These are phyloP conservation scores for Byssothecium circinans DNA, from an alignment of 2,329 filamentous ascomycete species.

Conservation along the genomic window DNA sequence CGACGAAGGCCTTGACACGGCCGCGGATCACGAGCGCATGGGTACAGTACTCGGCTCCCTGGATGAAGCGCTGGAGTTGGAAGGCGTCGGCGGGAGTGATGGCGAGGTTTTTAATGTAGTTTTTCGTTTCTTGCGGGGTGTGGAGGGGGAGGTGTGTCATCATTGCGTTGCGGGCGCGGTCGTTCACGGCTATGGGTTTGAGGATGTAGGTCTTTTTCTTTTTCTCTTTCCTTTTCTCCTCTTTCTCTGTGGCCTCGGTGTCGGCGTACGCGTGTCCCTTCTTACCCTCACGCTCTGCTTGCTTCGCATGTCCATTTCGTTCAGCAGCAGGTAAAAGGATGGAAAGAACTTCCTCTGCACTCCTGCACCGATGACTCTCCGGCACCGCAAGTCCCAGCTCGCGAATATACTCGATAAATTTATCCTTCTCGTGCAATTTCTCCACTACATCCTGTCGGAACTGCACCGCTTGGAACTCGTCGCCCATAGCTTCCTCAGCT, in stretches of 20 bases:
- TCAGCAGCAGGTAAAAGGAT: constrained; percentile 52
- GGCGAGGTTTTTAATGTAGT: constrained; percentile 57
- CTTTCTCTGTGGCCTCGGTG: no score
- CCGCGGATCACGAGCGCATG: constrained; percentile 70
- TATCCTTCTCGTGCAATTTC: constrained; percentile 65
- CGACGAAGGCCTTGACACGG: constrained; percentile 65
- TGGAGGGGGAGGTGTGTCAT: constrained; percentile 62
- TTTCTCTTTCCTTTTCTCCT: constrained; percentile 44
- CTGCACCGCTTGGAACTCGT: constrained; percentile 64
- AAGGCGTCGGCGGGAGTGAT: constrained; percentile 61
- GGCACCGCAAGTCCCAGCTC: constrained; percentile 47
- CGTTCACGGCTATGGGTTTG: constrained; percentile 66
- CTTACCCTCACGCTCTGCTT: not conserved
- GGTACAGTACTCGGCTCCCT: constrained; percentile 68
- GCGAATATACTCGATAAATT: constrained; percentile 63
- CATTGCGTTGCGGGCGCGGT: constrained; percentile 62
- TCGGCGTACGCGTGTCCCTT: no score
- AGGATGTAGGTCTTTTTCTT: no score
- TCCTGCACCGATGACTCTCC: constrained; percentile 55
- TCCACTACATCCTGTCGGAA: constrained; percentile 60
- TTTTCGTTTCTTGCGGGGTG: constrained; percentile 56
- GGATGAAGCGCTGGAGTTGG: constrained; percentile 70
- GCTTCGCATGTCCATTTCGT: constrained; percentile 1
- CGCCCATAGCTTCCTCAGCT: constrained; percentile 44
- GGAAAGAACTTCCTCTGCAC: constrained; percentile 54